Conservation (phyloP, 495 filamentous ascomycete species). For the Penicillium verhagenii region DNA sequence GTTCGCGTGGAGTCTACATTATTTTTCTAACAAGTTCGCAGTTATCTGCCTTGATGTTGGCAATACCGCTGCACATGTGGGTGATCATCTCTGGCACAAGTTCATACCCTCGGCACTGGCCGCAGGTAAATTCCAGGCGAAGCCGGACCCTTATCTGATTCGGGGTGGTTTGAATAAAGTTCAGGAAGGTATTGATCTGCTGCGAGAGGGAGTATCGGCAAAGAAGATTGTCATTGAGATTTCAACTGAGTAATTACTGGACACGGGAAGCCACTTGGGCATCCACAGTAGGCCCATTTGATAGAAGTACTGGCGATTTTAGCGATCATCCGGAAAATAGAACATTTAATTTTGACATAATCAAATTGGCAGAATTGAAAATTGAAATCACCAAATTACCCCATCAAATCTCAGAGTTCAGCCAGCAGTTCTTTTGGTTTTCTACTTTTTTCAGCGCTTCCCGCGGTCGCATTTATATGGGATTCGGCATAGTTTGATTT, state of each 20-base stretch:
- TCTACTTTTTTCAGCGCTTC: no score
- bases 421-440: no score
- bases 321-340: no score
- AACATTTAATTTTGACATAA: no score
- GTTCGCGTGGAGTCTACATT: background rate
- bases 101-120: conserved; percentile 35
- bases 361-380: no score
- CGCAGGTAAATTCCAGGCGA: conserved; percentile 24
- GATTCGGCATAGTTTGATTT: no score
- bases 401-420: no score
- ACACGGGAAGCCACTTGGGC: no score
- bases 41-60: conserved; percentile 9
- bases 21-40: background rate
- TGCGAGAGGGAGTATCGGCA: conserved; percentile 38
- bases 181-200: conserved; percentile 38
- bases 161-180: conserved; percentile 40
- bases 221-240: conserved; percentile 43
- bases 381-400: no score
- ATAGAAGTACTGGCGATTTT: no score
- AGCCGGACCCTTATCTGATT: conserved; percentile 37
- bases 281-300: no score
- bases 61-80: conserved; percentile 8
- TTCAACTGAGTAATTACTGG: conserved; percentile 1
- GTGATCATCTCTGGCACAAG: conserved; percentile 26
- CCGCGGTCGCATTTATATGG: no score